Base-by-base conservation (phyloP, 805 yeast genomes). In the Zygoascus biomembranicola region DNA sequence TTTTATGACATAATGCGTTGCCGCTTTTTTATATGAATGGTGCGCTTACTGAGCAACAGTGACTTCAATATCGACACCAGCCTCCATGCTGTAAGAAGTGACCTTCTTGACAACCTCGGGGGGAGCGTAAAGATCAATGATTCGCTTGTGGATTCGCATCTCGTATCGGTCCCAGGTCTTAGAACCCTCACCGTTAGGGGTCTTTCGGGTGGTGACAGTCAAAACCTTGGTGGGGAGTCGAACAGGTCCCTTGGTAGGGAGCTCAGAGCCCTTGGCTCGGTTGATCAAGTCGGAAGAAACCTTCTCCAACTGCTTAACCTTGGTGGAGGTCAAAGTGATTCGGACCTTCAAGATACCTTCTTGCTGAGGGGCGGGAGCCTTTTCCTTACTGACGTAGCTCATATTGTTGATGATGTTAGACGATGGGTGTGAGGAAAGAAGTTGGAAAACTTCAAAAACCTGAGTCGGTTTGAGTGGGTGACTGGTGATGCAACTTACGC, bases 161-260 rank as follows among this genome's bases (percentile, higher is more conserved):
- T 94, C 99, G 78, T 84, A 94, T 70, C 95, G 81, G 76, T 94
- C 99, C 97, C 97, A 94, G 71, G 99, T 94, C 92, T 94, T 94
- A 69, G 99, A 94, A 94, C 99, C 99, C 83, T 94, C 97, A 94
- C 99, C 99, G 78, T 95, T 95, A 73, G 99, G 99, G 74, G 99
- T 87, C 90, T 94, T 94, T 88, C 99, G 90, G 87, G 99, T 94
- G 80, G 95, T 82, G 80, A 94, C 82, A 79, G 87, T 89, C 73
- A 94, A 87, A 69, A 87, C 94, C 87, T 90, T 94, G 79, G 99
- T 94, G 82, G 99, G 99, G 81, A 94, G 79, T 87, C 99, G 90
- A 73, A 94, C 96, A 69, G 99, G 99, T 74, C 99, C 99, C 83
- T 90, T 92, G 85, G 89, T 90, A 76, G 78, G 81, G 72, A 90